Base-by-base conservation (phyloP, 2,329 filamentous ascomycete species). In the Fusarium vanettenii region DNA sequence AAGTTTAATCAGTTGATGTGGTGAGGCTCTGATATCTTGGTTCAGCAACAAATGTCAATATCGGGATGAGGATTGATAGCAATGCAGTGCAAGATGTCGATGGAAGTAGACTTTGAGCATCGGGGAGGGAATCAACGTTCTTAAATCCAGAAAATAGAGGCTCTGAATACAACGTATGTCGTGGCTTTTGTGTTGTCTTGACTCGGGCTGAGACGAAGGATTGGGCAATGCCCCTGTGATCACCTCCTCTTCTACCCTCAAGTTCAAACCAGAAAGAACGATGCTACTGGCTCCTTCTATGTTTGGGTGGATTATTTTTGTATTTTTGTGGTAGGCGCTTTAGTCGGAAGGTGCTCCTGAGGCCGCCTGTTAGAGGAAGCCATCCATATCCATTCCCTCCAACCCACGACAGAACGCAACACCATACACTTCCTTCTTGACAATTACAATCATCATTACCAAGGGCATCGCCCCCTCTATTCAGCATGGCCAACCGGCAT, bases 371-470 rank as follows among this genome's bases (percentile, higher is more conserved):
- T 14, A 57, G 63, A 62, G 50, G 35, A 56, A 60, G 25, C 31
- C 33, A 43, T 59, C 61, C 29, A 22, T 22, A 27, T 35, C 25
- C 39, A 43, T 55, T 33, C 18, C 48, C 27, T 35, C 48, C 48
- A 55, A 45, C 27, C 37, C 9, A 52, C 35, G 25, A 33, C 33
- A 39, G 11, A 18, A 50, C 20, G 56, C 37, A 31, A 62, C 29
- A 52, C 67, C 63, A 65, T 55, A 37, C 33, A 22, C 50, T 33
- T 57, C 4, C 20, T 25, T 48, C 66, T 65, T 70, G 55, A 64
- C 56, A 75, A 66, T 55, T 37, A 66, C 48, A 64, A 64, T 52
- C 29, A 45, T 31, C 41, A 62, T 56, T 48, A 43, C 50, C 33
- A 60, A 33, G 48, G 37, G 48, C 31, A 56, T 50, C 57, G 20